These are phyloP conservation scores for Neurospora pannonica DNA, from an alignment of 495 filamentous ascomycete genomes.

Conservation along the genomic window DNA sequence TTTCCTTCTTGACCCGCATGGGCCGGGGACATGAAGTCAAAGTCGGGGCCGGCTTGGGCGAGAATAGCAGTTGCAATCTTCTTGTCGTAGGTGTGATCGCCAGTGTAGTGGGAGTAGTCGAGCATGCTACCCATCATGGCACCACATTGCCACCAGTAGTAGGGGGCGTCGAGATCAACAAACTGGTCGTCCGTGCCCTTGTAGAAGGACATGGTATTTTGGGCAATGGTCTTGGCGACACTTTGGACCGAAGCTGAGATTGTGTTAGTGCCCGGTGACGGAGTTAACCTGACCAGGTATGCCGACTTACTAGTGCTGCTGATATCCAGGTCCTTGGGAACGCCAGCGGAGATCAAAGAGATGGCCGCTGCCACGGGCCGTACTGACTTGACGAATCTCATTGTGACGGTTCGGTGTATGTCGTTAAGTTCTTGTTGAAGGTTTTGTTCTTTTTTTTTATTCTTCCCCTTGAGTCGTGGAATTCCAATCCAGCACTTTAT, in stretches of 20 bases:
- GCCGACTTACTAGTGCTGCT: slow-evolving; percentile 27
- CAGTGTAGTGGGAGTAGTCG: slow-evolving; percentile 79
- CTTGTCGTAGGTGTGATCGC: slow-evolving; percentile 63
- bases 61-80: slow-evolving; percentile 56
- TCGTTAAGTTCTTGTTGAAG: background rate
- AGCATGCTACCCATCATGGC: slow-evolving; percentile 64
- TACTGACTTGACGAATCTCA: slow-evolving; percentile 26
- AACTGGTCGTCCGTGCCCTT: slow-evolving; percentile 51
- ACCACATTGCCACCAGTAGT: slow-evolving; percentile 79
- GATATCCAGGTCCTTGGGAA: slow-evolving; percentile 35
- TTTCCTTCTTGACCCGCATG: slow-evolving; percentile 48
- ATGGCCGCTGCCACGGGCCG: slow-evolving; percentile 18
- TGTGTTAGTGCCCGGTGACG: slow-evolving; percentile 7
- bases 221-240: slow-evolving; percentile 40
- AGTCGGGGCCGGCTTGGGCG: slow-evolving; percentile 50
- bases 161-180: slow-evolving; percentile 56
- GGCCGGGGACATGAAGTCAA: slow-evolving; percentile 46
- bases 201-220: slow-evolving; percentile 53
- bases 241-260: slow-evolving; percentile 37
- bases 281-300: background rate
- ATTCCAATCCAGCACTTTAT: background rate
- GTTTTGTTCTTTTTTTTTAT: background rate
- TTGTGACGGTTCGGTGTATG: background rate
- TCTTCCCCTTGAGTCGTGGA: background rate
- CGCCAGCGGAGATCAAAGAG: slow-evolving; percentile 19